Evolutionary conservation across 331 rosid species (phyloP).

Genomic region (Erythrophleum ivorense): DNA sequence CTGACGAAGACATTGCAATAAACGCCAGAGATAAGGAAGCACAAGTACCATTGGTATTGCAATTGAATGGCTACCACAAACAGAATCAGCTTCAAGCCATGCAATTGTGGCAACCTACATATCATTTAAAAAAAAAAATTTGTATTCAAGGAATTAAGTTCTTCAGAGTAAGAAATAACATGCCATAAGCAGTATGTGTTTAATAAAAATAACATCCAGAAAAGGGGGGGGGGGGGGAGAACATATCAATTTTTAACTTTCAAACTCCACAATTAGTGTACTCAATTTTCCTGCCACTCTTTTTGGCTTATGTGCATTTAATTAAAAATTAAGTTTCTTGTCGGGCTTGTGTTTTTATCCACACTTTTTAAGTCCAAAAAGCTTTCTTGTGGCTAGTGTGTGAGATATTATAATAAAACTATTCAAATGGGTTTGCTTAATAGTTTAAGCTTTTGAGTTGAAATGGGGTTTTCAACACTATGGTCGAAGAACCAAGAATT

Average conservation of each 20-base stretch:
- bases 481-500: slow-evolving; percentile 8
- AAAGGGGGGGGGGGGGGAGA: not conserved
- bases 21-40: slow-evolving; percentile 91
- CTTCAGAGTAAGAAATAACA: not conserved
- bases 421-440: not conserved
- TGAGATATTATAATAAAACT: not conserved
- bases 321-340: too few relatives aligned
- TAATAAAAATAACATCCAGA: not conserved
- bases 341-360: not conserved
- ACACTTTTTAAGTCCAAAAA: not conserved
- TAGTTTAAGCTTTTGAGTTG: not conserved
- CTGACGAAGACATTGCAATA: slow-evolving; percentile 94
- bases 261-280: not conserved
- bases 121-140: slow-evolving; percentile 25
- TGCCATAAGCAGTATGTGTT: not conserved
- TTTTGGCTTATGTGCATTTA: not conserved
- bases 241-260: not conserved
- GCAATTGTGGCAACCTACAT: slow-evolving; percentile 98
- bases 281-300: not conserved
- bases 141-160: slow-evolving; percentile 20
- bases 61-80: slow-evolving; percentile 96
- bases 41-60: slow-evolving; percentile 90
- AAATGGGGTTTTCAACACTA: not conserved
- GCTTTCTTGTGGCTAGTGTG: not conserved
- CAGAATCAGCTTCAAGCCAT: slow-evolving; percentile 99